Base-by-base conservation (phyloP, 2,329 filamentous ascomycete species). In the Fusarium pseudoanthophilum region DNA sequence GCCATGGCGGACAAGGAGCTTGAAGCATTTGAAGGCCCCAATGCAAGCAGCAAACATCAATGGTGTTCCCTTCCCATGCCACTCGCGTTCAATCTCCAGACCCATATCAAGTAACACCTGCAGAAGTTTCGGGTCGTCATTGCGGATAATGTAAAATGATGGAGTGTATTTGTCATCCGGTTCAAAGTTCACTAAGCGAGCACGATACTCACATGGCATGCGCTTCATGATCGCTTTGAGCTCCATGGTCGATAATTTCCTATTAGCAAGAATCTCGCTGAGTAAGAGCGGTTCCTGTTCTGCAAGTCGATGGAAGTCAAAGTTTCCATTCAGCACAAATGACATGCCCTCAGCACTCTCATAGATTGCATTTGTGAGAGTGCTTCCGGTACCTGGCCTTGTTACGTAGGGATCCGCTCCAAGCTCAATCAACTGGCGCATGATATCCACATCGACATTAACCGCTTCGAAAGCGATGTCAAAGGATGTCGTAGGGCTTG, bases 1-100 rank as follows among this genome's bases (percentile, higher is more conserved):
- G 5, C 75, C 75, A 9, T 32, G 30, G 4, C 60, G 68, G 9
- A 78, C 64, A 16, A 78, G 71, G 9, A 69, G 9, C 45, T 78
- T 72, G 65, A 77, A 76, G 13, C 62, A 64, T 4, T 51, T 32
- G 2, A 65, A 43, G 2, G 65, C 64, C 1, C 73, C 76, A 5
- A 76, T 61, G 7, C 40, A 45, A 24, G 64, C 67, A 18, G 76
- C 76, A 51, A 66, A 73, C 75, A 78, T 77, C 56, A 78, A 56
- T 1, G 69, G 64, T 10, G 76, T 74, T 5, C 76, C 76, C 3
- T 58, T 59, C 6, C 48, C 42, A 18, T 62, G 71, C 40, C 67
- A 66, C 20, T 74, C 72, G 3, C 36, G 51, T n/a, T 74, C 69
- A 16, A 64, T 36, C 8, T 77, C 64, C 24, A 77, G 68, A 3